phyloP scores from a whole-genome alignment of 352 stramenopile species.

The Halophytophthora batemanensis region DNA sequence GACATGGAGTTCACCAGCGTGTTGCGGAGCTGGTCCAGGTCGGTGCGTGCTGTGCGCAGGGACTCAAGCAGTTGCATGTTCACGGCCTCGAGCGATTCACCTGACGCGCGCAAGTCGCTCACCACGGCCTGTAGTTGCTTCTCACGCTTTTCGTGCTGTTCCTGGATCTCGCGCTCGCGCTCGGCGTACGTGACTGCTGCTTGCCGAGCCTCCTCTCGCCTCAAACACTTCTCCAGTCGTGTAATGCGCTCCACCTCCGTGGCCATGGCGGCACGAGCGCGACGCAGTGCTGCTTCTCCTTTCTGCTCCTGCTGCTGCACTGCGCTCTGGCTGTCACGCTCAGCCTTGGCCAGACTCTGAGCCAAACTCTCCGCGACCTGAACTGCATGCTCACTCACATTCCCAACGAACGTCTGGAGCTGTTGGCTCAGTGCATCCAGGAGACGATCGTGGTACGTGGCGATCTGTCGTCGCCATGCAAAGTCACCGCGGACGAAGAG shows the following conservation, averaged over 20 bases:
- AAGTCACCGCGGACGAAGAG: slow-evolving; percentile 59
- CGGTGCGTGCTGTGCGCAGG: slow-evolving; percentile 31
- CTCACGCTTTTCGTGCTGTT: slow-evolving; percentile 40
- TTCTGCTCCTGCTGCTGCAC: slow-evolving; percentile 40
- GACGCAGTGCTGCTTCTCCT: slow-evolving; percentile 53
- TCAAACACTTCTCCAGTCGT: slow-evolving; percentile 58
- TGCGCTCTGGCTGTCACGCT: slow-evolving; percentile 29
- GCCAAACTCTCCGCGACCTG: slow-evolving; percentile 32
- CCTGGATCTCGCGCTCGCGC: slow-evolving; percentile 38
- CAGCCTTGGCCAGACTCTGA: slow-evolving; percentile 34
- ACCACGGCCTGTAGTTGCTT: slow-evolving; percentile 43
- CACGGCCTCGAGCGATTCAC: slow-evolving; percentile 42
- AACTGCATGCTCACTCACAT: slow-evolving; percentile 31
- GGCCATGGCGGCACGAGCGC: slow-evolving; percentile 40
- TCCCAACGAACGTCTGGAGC: slow-evolving; percentile 16
- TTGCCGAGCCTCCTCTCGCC: slow-evolving; percentile 53
- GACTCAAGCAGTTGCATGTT: slow-evolving; percentile 57
- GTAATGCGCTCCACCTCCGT: slow-evolving; percentile 68
- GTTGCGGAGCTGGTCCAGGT: slow-evolving; percentile 55
- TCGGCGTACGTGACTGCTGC: slow-evolving; percentile 44
- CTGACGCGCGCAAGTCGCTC: slow-evolving; percentile 43
- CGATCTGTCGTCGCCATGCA: slow-evolving; percentile 58
- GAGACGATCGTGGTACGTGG: slow-evolving; percentile 39
- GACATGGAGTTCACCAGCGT: slow-evolving; percentile 33
- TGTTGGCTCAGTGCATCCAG: slow-evolving; percentile 34